phyloP scores from a whole-genome alignment of 257 asterid species.

The Parsonsia alboflavescens region DNA sequence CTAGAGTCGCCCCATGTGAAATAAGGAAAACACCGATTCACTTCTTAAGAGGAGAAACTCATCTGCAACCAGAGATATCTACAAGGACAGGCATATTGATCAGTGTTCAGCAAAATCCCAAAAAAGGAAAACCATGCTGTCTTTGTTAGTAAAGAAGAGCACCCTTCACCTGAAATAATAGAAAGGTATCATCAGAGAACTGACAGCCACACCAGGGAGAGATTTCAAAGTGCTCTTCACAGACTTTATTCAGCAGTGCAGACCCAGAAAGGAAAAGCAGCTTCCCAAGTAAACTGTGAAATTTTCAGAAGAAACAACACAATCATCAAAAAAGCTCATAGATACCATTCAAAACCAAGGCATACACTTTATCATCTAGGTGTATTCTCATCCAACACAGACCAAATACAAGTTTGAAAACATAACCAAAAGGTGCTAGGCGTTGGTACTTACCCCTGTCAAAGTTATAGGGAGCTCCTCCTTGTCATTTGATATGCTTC shows the following conservation, averaged over 20 bases:
- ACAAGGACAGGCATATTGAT: constrained; percentile 47
- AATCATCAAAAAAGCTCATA: background rate
- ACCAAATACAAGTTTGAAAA: background rate
- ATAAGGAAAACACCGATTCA: constrained; percentile 37
- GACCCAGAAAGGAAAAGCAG: background rate
- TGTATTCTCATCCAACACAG: background rate
- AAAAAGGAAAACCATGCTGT: constrained; percentile 3
- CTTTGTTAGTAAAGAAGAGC: background rate
- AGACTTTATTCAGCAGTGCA: background rate
- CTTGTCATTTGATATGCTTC: background rate
- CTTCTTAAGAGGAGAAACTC: constrained; percentile 88
- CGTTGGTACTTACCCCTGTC: background rate
- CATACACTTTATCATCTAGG: background rate
- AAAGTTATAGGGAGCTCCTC: background rate
- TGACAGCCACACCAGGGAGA: background rate
- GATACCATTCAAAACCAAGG: background rate
- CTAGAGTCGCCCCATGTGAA: constrained; percentile 28
- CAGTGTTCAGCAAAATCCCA: constrained; percentile 16
- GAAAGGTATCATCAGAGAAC: constrained; percentile 1
- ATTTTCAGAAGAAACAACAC: background rate
- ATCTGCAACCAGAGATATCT: constrained; percentile 79
- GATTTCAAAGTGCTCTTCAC: background rate
- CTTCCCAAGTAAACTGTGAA: background rate
- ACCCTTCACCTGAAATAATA: constrained; percentile 17
- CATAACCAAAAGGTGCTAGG: background rate